Percentiles rank a stretch among this genome's conserved stretches.
These are phyloP conservation scores for Pistacia vera DNA, from an alignment of 345 rosid genomes.

Conservation along the genomic window DNA sequence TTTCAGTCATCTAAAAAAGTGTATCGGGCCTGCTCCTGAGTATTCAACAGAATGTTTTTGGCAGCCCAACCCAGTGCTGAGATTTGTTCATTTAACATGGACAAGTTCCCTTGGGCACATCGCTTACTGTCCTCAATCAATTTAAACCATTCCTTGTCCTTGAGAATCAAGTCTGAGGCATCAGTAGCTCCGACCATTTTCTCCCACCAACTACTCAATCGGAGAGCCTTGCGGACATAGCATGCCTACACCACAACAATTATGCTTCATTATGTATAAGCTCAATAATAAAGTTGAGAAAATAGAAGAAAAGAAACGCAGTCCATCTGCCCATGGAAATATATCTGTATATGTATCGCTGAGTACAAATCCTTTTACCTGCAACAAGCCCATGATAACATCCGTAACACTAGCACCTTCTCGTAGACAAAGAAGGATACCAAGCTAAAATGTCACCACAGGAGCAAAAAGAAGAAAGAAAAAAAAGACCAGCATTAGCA, in stretches of 20 bases:
- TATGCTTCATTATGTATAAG: neutral
- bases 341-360: too few relatives aligned
- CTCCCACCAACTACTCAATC: conserved; percentile 33
- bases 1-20: conserved; percentile 57
- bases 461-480: neutral
- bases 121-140: conserved; percentile 47
- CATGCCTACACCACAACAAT: conserved; percentile 44
- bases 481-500: neutral
- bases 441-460: conserved; percentile 34
- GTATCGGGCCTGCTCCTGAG: conserved; percentile 65
- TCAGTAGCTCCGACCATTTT: conserved; percentile 18
- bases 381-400: conserved; percentile 50
- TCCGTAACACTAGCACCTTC: conserved; percentile 59
- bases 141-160: conserved; percentile 44
- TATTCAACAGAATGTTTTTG: conserved; percentile 62
- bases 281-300: neutral
- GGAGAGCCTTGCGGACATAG: conserved; percentile 47
- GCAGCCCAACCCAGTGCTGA: conserved; percentile 61
- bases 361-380: conserved; percentile 37
- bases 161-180: conserved; percentile 17
- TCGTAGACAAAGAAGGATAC: conserved; percentile 51
- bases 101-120: conserved; percentile 28
- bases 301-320: too few relatives aligned
- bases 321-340: too few relatives aligned
- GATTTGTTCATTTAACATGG: conserved; percentile 50